Conservation (phyloP, 1,139 yeast genomes). For the Suhomyces ambrosiae region DNA sequence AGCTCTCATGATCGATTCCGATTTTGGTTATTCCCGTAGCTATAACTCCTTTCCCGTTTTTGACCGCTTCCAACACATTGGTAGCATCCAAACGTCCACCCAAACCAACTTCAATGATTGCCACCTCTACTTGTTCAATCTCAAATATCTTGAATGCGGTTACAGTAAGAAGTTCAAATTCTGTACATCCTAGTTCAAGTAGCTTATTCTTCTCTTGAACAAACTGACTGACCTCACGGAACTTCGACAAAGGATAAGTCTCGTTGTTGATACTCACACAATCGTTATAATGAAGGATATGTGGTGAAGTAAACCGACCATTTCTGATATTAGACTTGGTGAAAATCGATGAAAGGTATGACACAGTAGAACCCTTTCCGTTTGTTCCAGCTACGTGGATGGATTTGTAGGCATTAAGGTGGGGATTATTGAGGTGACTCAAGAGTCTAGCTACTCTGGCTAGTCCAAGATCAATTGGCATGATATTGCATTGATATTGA, state of each 20-base stretch:
- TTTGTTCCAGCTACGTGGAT: conserved; percentile 92
- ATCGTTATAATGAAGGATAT: conserved; percentile 71
- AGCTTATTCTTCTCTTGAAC: conserved; percentile 39
- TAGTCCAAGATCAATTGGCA: conserved; percentile 65
- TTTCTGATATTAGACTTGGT: conserved; percentile 50
- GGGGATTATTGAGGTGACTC: conserved; percentile 69
- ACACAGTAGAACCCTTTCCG: conserved; percentile 90
- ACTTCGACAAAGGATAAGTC: conserved; percentile 53
- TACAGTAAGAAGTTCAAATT: conserved; percentile 82
- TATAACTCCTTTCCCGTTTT: conserved; percentile 42
- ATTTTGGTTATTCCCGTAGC: conserved; percentile 81
- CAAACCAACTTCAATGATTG: conserved; percentile 85
- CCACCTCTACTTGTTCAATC: conserved; percentile 60
- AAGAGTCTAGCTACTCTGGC: conserved; percentile 59
- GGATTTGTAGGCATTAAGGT: conserved; percentile 52
- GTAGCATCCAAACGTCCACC: conserved; percentile 92
- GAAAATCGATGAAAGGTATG: conserved; percentile 69
- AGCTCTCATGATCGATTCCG: conserved; percentile 78
- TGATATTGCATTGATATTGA: too few species aligned
- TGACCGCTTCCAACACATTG: conserved; percentile 52
- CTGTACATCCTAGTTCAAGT: conserved; percentile 66
- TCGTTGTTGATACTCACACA: conserved; percentile 66
- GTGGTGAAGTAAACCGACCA: conserved; percentile 90
- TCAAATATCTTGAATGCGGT: conserved; percentile 78
- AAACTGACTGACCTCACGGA: conserved; percentile 43